Evolutionary conservation across 257 asterid genomes (phyloP).

Genomic region (Solanum appendiculatum): DNA sequence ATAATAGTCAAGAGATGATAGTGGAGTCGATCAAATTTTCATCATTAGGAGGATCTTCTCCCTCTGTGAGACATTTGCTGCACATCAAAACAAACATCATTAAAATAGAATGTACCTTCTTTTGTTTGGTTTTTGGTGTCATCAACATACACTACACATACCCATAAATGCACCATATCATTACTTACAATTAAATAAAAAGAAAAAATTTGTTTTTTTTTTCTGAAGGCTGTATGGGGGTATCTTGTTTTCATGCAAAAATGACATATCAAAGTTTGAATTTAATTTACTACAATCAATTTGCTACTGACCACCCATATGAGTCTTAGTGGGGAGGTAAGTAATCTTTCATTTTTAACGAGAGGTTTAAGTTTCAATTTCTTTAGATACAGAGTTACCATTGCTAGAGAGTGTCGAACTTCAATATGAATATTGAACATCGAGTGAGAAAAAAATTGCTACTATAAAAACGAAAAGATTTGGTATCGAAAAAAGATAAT

Average conservation of each 20-base stretch:
- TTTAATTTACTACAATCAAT: background rate
- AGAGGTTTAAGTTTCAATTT: no score
- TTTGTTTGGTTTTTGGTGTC: conserved; percentile 4
- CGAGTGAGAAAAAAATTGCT: no score
- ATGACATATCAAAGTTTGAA: background rate
- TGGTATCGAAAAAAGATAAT: background rate
- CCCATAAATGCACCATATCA: conserved; percentile 23
- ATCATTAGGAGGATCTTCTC: background rate
- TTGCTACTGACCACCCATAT: no score
- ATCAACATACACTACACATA: conserved; percentile 6
- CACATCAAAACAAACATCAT: conserved; percentile 5
- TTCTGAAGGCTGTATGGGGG: background rate
- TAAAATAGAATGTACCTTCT: conserved; percentile 2
- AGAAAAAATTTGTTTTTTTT: background rate
- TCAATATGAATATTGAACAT: no score
- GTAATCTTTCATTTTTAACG: no score
- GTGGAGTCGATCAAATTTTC: background rate
- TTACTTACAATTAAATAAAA: background rate
- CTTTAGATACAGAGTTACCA: no score
- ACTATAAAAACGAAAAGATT: background rate
- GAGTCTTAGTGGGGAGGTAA: no score
- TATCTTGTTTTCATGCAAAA: conserved; percentile 24
- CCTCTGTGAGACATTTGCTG: background rate
- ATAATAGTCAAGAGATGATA: conserved; percentile 3
- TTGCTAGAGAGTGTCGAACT: no score